phyloP scores from a whole-genome alignment of 2,329 filamentous ascomycete species.

The Fusarium annulatum region DNA sequence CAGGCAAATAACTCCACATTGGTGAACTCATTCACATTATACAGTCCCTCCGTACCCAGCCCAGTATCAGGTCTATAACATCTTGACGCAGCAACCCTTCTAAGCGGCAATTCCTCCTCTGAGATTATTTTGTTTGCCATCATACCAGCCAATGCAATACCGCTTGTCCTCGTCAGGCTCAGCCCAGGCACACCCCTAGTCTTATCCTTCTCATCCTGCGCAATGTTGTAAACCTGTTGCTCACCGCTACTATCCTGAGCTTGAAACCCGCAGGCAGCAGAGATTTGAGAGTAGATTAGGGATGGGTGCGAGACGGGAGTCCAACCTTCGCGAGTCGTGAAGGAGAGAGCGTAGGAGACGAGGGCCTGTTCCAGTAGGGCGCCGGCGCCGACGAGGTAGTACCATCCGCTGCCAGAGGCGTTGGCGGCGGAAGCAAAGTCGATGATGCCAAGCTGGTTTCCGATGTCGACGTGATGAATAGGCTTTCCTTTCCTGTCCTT shows the following conservation, averaged over 20 bases:
- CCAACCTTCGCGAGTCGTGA: neutral
- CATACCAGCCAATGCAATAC: neutral
- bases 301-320: neutral
- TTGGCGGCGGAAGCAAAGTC: neutral
- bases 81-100: neutral
- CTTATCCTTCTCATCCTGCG: neutral
- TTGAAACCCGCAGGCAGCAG: neutral
- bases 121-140: neutral
- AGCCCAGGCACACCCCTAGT: rapidly evolving
- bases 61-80: neutral
- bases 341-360: neutral
- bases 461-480: neutral
- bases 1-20: neutral
- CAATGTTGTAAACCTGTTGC: neutral
- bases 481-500: neutral
- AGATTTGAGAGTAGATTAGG: neutral
- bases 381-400: neutral
- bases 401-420: rapidly evolving
- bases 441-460: neutral
- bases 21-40: neutral
- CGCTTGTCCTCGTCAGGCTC: neutral
- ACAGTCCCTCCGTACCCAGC: rapidly evolving
- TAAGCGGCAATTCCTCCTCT: neutral
- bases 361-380: neutral
- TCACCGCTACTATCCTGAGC: rapidly evolving